These are phyloP conservation scores for Kodamaea nitidulidarum DNA, from an alignment of 805 yeast species.

Conservation along the genomic window DNA sequence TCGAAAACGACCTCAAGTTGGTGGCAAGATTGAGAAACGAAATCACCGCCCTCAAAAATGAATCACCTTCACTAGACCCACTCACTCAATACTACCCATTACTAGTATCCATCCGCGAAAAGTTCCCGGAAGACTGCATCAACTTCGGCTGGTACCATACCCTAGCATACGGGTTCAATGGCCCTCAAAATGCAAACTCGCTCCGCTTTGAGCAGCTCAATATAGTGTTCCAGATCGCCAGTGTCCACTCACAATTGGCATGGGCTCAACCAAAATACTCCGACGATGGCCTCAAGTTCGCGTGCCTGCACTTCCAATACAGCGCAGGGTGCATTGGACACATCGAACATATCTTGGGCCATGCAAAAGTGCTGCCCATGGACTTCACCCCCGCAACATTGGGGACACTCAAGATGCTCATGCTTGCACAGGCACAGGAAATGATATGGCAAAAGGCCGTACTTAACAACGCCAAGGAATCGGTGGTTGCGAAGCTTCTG, in stretches of 20 bases:
- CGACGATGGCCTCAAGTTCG: slow-evolving; percentile 54
- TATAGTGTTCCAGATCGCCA: slow-evolving; percentile 65
- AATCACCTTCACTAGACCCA: slow-evolving; percentile 22
- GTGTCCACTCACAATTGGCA: slow-evolving; percentile 58
- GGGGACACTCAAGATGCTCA: slow-evolving; percentile 46
- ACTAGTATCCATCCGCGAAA: slow-evolving; percentile 41
- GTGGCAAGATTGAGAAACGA: slow-evolving; percentile 43
- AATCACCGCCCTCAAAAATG: slow-evolving; percentile 32
- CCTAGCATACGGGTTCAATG: slow-evolving; percentile 50
- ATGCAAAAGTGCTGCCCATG: slow-evolving; percentile 18
- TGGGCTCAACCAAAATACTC: slow-evolving; percentile 39
- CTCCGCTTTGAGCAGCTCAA: slow-evolving; percentile 59
- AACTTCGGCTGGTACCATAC: slow-evolving; percentile 74
- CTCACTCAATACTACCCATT: slow-evolving; percentile 47
- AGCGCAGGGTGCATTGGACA: slow-evolving; percentile 65
- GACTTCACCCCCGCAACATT: slow-evolving; percentile 53
- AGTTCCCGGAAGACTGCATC: slow-evolving; percentile 61
- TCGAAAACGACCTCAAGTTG: slow-evolving; percentile 34
- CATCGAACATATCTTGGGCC: slow-evolving; percentile 14
- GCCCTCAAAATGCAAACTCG: slow-evolving; percentile 45
- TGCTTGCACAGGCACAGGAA: slow-evolving; percentile 87
- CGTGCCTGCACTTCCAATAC: slow-evolving; percentile 62
- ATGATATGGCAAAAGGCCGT: slow-evolving; percentile 74
- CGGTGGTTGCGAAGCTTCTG: slow-evolving; percentile 61
- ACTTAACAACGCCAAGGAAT: slow-evolving; percentile 46